Conservation (phyloP, 371 early-diverging fungal genomes). For the Syncephalastrum contaminatum region DNA sequence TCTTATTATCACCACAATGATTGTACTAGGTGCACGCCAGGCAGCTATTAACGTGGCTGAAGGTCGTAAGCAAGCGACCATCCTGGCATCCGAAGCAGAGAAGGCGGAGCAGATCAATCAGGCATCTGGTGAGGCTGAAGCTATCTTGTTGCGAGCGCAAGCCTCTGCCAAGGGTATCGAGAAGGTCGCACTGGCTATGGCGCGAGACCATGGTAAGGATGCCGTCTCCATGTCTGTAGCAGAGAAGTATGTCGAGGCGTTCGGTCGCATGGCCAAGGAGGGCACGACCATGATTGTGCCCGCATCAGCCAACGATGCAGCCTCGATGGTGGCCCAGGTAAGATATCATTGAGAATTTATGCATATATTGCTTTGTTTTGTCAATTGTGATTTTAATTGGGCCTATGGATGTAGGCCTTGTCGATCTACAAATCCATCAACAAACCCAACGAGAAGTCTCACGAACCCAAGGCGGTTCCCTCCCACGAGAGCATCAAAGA, state of each 20-base stretch:
- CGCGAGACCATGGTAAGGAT: conserved; percentile 67
- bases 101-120: conserved; percentile 88
- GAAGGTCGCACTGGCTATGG: conserved; percentile 79
- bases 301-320: conserved; percentile 78
- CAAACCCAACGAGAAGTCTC: conserved; percentile 23
- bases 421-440: conserved; percentile 54
- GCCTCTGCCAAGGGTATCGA: conserved; percentile 86
- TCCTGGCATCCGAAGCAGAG: conserved; percentile 93
- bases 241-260: conserved; percentile 97
- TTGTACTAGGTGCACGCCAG: conserved; percentile 72
- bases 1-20: not conserved
- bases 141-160: conserved; percentile 81
- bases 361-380: not conserved
- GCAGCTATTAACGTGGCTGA: conserved; percentile 97
- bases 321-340: conserved; percentile 83
- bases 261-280: conserved; percentile 90
- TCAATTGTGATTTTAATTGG: not conserved
- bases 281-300: conserved; percentile 94
- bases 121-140: conserved; percentile 88
- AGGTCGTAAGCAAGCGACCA: conserved; percentile 90
- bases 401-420: conserved; percentile 35
- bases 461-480: not conserved
- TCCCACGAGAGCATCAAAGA: conserved; percentile 21
- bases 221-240: conserved; percentile 93
- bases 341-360: not conserved